phyloP scores from a whole-genome alignment of 164 flowering plant genomes.

The Sedum album region DNA sequence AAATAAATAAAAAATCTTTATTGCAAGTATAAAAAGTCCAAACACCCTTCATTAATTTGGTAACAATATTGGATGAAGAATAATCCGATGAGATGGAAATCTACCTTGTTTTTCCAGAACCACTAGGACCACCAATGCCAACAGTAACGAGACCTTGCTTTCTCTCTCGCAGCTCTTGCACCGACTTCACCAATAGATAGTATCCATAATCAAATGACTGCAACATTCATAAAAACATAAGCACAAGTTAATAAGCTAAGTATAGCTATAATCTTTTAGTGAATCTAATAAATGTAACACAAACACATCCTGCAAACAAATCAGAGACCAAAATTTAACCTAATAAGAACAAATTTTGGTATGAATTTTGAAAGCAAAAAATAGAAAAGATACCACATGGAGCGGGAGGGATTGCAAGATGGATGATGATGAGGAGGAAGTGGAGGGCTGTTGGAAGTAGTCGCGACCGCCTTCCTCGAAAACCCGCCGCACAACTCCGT shows the following conservation, averaged over 20 bases:
- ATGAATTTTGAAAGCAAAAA: constrained; percentile 1
- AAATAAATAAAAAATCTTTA: constrained; percentile 7
- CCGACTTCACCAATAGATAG: constrained; percentile 79
- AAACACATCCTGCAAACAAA: no score
- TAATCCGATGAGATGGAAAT: neutral
- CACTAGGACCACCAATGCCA: constrained; percentile 95
- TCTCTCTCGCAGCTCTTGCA: constrained; percentile 91
- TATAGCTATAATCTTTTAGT: no score
- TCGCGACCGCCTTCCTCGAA: constrained; percentile 87
- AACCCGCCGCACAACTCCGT: constrained; percentile 79
- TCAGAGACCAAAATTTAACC: no score
- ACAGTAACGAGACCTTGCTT: constrained; percentile 78
- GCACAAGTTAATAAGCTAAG: no score
- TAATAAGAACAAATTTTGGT: no score
- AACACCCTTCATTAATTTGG: neutral
- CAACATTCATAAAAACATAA: no score
- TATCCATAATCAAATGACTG: constrained; percentile 96
- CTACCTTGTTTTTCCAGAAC: constrained; percentile 94
- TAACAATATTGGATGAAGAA: neutral
- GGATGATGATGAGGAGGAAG: constrained; percentile 68
- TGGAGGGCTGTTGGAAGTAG: constrained; percentile 53
- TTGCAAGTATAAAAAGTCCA: no score
- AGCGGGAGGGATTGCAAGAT: constrained; percentile 95
- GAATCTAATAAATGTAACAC: no score
- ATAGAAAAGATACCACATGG: constrained; percentile 63